Conservation (phyloP, 75 land plant genomes). For the Azolla pinnata region DNA sequence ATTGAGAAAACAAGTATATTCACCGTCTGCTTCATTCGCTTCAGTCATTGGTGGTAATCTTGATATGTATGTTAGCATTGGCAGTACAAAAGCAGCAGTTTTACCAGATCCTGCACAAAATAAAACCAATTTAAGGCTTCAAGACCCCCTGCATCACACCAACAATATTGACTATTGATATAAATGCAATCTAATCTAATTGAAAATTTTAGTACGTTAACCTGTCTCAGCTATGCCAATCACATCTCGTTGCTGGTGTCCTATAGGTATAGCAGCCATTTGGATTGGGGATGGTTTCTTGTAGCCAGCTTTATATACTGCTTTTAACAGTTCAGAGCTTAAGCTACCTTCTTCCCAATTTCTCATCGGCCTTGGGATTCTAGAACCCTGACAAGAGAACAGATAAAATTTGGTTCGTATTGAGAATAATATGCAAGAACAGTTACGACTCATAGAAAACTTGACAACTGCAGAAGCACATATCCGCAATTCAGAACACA, state of each 20-base stretch:
- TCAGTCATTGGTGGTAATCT: slow-evolving; percentile 89
- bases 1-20: neutral
- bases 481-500: too few species aligned
- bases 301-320: slow-evolving; percentile 77
- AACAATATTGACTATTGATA: neutral
- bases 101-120: slow-evolving; percentile 62
- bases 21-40: slow-evolving; percentile 77
- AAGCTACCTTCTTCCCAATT: slow-evolving; percentile 81
- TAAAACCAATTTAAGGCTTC: neutral
- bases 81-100: slow-evolving; percentile 97
- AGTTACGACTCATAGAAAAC: neutral
- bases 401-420: too few species aligned
- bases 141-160: neutral
- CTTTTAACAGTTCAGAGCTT: slow-evolving; percentile 67
- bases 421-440: neutral
- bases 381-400: slow-evolving; percentile 52
- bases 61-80: slow-evolving; percentile 93
- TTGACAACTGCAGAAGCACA: neutral
- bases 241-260: slow-evolving; percentile 91
- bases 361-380: slow-evolving; percentile 93
- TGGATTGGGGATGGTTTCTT: slow-evolving; percentile 93
- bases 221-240: slow-evolving; percentile 99
- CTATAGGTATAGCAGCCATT: slow-evolving; percentile 97
- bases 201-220: neutral
- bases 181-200: neutral